phyloP scores from a whole-genome alignment of 768 basidiomycete species.

The Kwoniella shandongensis region DNA sequence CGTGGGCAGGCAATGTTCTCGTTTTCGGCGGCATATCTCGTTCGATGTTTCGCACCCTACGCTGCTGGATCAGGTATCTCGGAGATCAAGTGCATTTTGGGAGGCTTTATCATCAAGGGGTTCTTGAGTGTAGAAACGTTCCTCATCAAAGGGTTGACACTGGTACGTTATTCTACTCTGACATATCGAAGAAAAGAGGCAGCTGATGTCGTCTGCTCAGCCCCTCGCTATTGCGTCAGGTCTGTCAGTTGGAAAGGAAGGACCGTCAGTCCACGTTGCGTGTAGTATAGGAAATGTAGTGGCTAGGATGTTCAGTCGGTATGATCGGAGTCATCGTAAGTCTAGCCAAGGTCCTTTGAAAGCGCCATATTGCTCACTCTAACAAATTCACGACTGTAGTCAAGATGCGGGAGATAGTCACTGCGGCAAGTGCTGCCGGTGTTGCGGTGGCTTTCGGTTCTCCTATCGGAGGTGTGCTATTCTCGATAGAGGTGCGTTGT shows the following conservation, averaged over 20 bases:
- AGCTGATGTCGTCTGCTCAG: constrained; percentile 56
- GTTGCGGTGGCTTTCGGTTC: constrained; percentile 98
- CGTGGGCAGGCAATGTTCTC: constrained; percentile 84
- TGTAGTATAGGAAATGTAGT: constrained; percentile 89
- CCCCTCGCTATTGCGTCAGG: constrained; percentile 96
- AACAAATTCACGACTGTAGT: constrained; percentile 50
- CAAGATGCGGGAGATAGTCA: constrained; percentile 77
- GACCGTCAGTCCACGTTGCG: constrained; percentile 95
- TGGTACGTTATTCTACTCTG: constrained; percentile 61
- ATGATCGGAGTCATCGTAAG: constrained; percentile 83
- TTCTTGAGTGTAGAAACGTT: constrained; percentile 88
- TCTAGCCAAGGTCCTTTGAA: constrained; percentile 12
- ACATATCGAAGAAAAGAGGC: no score
- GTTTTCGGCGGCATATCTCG: constrained; percentile 83
- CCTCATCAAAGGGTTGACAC: constrained; percentile 86
- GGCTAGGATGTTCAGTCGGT: constrained; percentile 77
- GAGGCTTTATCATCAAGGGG: constrained; percentile 95
- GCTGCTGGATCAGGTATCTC: constrained; percentile 98
- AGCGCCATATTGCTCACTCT: not conserved
- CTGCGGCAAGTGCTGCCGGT: constrained; percentile 93
- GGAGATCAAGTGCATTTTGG: constrained; percentile 96
- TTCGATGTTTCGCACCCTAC: constrained; percentile 83
- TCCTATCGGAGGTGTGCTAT: constrained; percentile 94
- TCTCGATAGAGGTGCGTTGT: constrained; percentile 83
- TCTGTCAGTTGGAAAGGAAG: constrained; percentile 95